Evolutionary conservation across 108 stramenopile species (phyloP).

Genomic region (Nannochloropsis oceanica): DNA sequence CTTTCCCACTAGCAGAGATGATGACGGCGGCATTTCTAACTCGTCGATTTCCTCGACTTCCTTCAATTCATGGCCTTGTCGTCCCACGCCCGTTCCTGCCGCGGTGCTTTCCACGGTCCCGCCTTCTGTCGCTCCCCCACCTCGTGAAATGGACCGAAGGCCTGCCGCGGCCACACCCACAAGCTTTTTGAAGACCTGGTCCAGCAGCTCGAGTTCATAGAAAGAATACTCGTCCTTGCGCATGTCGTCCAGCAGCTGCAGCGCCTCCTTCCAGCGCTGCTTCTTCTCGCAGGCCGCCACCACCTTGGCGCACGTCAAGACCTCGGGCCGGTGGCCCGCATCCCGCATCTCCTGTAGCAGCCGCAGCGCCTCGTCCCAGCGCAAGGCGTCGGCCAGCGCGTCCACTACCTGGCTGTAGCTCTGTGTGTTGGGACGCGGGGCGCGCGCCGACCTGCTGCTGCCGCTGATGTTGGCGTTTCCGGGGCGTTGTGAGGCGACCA

Average conservation of each 20-base stretch:
- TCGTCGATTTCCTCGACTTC: too few species aligned
- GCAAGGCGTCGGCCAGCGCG: neutral
- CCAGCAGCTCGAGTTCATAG: neutral
- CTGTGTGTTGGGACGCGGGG: neutral
- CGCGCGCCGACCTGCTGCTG: neutral
- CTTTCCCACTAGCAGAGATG: too few species aligned
- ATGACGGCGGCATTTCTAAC: too few species aligned
- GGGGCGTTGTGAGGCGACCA: neutral
- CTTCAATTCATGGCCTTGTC: neutral
- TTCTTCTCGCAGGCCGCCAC: slow-evolving; percentile 72
- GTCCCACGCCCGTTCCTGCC: neutral
- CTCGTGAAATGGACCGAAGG: neutral
- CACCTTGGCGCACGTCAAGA: slow-evolving; percentile 74
- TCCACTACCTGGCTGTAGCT: neutral
- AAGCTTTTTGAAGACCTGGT: neutral
- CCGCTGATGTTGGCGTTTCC: neutral
- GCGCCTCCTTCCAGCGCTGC: slow-evolving; percentile 74
- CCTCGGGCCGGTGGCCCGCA: slow-evolving; percentile 59
- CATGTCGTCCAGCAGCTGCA: slow-evolving; percentile 70
- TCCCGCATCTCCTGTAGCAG: slow-evolving; percentile 67
- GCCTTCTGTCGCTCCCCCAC: neutral
- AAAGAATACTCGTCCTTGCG: slow-evolving; percentile 3
- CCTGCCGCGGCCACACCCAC: neutral
- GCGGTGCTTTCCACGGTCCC: neutral
- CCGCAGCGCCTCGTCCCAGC: slow-evolving; percentile 47